A percentile compares a stretch with the other conserved stretches of the same genome.
These are phyloP conservation scores for Ceratobasidium sp. DNA, from an alignment of 1,284 basidiomycete genomes.

Conservation along the genomic window DNA sequence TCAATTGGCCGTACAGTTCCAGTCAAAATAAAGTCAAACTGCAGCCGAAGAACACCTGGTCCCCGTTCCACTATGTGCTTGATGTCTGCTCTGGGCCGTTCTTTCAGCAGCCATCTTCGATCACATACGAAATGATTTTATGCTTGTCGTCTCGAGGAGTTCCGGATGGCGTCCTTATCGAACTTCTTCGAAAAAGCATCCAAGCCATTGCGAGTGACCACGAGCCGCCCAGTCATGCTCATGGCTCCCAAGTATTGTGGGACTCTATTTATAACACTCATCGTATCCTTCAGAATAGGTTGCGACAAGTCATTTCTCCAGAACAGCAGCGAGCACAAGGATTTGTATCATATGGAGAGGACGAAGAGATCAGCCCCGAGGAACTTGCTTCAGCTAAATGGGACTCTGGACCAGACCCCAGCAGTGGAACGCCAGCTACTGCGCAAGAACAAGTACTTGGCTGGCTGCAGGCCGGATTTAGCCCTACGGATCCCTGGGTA, in stretches of 20 bases:
- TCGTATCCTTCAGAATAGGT: constrained; percentile 14
- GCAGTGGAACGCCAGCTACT: constrained; percentile 27
- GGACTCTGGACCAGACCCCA: constrained; percentile 14
- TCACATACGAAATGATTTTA: constrained; percentile 35
- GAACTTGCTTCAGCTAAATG: constrained; percentile 15
- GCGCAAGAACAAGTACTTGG: constrained; percentile 28
- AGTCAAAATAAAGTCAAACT: constrained; percentile 42
- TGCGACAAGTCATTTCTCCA: constrained; percentile 19
- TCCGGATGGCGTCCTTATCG: constrained; percentile 1
- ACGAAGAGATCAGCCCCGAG: background rate
- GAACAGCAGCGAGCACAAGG: constrained; percentile 10
- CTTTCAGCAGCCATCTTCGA: background rate
- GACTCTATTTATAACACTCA: constrained; percentile 31
- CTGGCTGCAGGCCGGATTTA: constrained; percentile 25
- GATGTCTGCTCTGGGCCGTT: constrained; percentile 12
- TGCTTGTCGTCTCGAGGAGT: constrained; percentile 41
- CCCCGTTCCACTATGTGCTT: constrained; percentile 16
- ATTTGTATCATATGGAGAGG: constrained; percentile 11
- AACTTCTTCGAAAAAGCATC: constrained; percentile 29
- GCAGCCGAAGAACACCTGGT: constrained; percentile 7
- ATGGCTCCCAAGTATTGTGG: constrained; percentile 37
- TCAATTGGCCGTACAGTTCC: background rate
- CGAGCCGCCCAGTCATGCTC: background rate
- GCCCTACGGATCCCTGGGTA: constrained; percentile 21
- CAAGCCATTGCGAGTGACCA: background rate